phyloP scores from a whole-genome alignment of 1,284 basidiomycete genomes.

The Kwoniella shivajii region DNA sequence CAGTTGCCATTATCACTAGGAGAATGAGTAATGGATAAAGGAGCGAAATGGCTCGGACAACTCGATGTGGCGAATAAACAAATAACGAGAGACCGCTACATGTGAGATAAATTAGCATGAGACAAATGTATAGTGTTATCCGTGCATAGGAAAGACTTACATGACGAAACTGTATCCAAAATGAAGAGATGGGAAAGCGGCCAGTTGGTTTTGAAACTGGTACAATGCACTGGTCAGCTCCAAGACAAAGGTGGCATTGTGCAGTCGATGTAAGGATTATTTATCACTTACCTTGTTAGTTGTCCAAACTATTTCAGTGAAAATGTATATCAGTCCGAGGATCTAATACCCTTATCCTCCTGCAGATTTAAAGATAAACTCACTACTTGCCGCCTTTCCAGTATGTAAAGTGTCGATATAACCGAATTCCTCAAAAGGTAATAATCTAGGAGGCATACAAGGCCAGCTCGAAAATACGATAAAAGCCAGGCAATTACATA shows the following conservation, averaged over 20 bases:
- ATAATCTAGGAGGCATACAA: constrained; percentile 51
- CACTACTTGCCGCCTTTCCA: constrained; percentile 41
- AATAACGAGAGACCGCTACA: constrained; percentile 44
- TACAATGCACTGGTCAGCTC: constrained; percentile 1
- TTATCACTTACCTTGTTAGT: constrained; percentile 36
- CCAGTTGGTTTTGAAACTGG: constrained; percentile 48
- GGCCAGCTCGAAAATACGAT: constrained; percentile 53
- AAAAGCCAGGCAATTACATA: constrained; percentile 51
- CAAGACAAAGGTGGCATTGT: too few species aligned
- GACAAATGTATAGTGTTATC: neutral
- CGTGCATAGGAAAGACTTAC: constrained; percentile 20
- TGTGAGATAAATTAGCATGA: neutral
- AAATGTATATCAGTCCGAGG: neutral
- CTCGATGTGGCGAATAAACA: constrained; percentile 40
- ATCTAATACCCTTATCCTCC: neutral
- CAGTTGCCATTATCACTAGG: constrained; percentile 52
- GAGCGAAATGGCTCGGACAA: constrained; percentile 25
- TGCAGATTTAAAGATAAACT: constrained; percentile 5
- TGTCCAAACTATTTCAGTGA: constrained; percentile 27
- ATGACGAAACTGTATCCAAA: constrained; percentile 47
- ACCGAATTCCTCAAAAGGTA: constrained; percentile 40
- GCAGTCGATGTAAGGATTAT: neutral
- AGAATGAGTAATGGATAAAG: constrained; percentile 48
- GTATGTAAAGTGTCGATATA: constrained; percentile 46
- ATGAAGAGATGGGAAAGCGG: constrained; percentile 42